Percentiles rank a stretch among this genome's conserved stretches.
phyloP scores from a whole-genome alignment of 140 eudicot genomes.

The Anethum foeniculum region DNA sequence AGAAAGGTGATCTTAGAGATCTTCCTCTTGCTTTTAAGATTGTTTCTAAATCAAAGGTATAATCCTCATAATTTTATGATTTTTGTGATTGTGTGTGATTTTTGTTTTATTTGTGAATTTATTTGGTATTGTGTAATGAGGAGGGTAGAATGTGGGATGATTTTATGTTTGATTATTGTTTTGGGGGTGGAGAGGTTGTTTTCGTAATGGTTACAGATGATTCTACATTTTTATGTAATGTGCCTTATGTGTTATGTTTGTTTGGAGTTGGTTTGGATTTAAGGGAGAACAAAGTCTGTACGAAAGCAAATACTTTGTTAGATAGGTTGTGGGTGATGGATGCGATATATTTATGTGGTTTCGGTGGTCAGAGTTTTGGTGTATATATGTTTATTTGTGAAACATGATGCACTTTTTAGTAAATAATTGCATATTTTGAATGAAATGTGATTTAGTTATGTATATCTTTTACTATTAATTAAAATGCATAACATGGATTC shows the following conservation, averaged over 20 bases:
- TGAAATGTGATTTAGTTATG: neutral
- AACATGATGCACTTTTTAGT: neutral
- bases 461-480: neutral
- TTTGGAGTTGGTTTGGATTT: neutral
- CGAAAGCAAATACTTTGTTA: neutral
- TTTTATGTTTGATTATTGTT: too few species aligned
- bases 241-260: neutral
- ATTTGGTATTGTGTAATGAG: neutral
- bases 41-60: constrained; percentile 76
- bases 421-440: neutral
- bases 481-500: neutral
- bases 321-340: neutral
- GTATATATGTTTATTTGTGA: neutral
- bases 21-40: constrained; percentile 74
- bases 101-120: neutral
- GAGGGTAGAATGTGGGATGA: too few species aligned
- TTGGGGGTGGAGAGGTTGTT: too few species aligned
- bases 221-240: neutral
- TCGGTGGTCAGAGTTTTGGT: neutral
- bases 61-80: neutral
- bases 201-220: neutral
- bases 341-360: neutral
- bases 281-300: neutral
- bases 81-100: neutral
- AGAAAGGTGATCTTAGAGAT: constrained; percentile 75